phyloP scores from a whole-genome alignment of 2,329 filamentous ascomycete genomes.

The Lanzia echinophila region DNA sequence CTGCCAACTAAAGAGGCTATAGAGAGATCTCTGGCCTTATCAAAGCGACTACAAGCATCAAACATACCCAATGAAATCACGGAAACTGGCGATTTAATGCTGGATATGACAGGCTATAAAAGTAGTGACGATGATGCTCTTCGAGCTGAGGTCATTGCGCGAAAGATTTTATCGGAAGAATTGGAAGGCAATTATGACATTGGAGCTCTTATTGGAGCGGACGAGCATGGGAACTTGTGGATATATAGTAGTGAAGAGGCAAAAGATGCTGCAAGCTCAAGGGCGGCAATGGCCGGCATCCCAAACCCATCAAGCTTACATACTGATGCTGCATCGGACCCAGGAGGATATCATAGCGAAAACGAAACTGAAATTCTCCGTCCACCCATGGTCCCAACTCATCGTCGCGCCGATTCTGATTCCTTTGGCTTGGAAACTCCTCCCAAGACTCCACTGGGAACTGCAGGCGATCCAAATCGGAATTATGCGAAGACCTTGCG shows the following conservation, averaged over 20 bases:
- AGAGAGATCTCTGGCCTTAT: slow-evolving; percentile 74
- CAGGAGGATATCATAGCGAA: slow-evolving; percentile 93
- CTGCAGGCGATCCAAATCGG: slow-evolving; percentile 60
- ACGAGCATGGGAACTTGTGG: slow-evolving; percentile 96
- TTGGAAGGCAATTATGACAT: slow-evolving; percentile 94
- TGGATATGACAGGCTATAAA: slow-evolving; percentile 97
- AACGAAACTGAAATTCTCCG: slow-evolving; percentile 55
- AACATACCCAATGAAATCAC: slow-evolving; percentile 94
- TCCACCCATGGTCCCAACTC: slow-evolving; percentile 40
- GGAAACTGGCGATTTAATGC: slow-evolving; percentile 87
- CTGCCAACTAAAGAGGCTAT: slow-evolving; percentile 68
- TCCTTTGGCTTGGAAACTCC: slow-evolving; percentile 51
- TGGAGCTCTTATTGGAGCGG: slow-evolving; percentile 87
- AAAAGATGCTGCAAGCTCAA: slow-evolving; percentile 77
- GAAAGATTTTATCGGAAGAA: slow-evolving; percentile 88
- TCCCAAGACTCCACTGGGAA: slow-evolving; percentile 61
- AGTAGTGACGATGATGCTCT: slow-evolving; percentile 88
- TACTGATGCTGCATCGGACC: slow-evolving; percentile 76
- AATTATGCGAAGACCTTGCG: slow-evolving; percentile 97
- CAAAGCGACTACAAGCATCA: slow-evolving; percentile 77
- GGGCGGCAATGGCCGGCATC: slow-evolving; percentile 45
- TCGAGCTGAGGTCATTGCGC: slow-evolving; percentile 84
- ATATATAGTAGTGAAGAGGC: slow-evolving; percentile 98
- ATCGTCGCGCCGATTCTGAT: slow-evolving; percentile 53
- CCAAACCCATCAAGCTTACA: slow-evolving; percentile 17